Percentiles rank a stretch among this genome's conserved stretches.
phyloP scores from a whole-genome alignment of 768 basidiomycete genomes.

The Trametes punicea region DNA sequence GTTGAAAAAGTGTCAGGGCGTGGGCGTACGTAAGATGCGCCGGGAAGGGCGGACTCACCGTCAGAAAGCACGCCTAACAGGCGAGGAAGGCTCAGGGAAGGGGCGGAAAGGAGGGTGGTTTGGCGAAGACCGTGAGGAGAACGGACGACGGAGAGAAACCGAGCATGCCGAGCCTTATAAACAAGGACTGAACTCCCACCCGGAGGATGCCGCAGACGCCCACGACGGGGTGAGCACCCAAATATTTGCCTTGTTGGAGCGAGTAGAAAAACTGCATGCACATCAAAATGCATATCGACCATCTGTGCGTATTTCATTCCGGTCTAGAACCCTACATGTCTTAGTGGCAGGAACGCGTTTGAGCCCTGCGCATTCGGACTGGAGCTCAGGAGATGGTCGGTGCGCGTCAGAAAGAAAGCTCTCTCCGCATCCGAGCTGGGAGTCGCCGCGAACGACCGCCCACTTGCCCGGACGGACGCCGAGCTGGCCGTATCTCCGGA shows the following conservation, averaged over 20 bases:
- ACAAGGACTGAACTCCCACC: not conserved
- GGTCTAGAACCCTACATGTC: not conserved
- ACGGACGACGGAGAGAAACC: slow-evolving; percentile 1
- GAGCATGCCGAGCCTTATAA: slow-evolving; percentile 7
- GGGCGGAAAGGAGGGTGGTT: slow-evolving; percentile 20
- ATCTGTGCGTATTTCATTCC: not conserved
- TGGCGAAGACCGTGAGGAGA: slow-evolving; percentile 24
- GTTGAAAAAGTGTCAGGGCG: slow-evolving; percentile 1
- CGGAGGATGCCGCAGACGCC: slow-evolving; percentile 5
- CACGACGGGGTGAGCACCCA: not conserved
- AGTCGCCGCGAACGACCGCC: not conserved
- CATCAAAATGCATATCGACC: not conserved
- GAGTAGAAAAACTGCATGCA: not conserved
- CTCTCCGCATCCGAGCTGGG: not conserved
- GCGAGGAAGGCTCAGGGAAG: slow-evolving; percentile 20
- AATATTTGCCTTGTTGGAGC: slow-evolving; percentile 2
- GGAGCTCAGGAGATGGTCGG: not conserved
- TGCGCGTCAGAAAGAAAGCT: not conserved
- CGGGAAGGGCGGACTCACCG: slow-evolving; percentile 18
- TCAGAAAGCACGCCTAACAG: slow-evolving; percentile 21
- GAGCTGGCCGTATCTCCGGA: not conserved
- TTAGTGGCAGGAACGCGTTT: not conserved
- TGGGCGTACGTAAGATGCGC: slow-evolving; percentile 2
- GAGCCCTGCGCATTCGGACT: not conserved
- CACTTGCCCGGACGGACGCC: not conserved